These are phyloP conservation scores for Penicillium sp. DNA, from an alignment of 2,329 filamentous ascomycete species.

Conservation along the genomic window DNA sequence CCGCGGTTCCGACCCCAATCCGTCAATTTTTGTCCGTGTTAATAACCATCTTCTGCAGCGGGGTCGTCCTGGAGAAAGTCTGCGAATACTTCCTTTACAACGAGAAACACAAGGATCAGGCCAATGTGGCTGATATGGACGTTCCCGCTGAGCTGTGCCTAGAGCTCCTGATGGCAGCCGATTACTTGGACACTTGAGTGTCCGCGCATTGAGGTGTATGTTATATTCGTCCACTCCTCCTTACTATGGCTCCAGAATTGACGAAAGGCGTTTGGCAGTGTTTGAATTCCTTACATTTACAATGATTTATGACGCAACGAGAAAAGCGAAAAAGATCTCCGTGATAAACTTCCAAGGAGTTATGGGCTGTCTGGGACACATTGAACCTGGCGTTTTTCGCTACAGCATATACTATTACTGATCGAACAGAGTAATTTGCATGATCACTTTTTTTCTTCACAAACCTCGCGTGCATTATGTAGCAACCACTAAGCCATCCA, in stretches of 20 bases:
- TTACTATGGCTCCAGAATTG: neutral
- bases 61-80: conserved; percentile 65
- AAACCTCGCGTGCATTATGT: neutral
- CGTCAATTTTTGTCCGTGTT: neutral
- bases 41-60: conserved; percentile 40
- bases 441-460: neutral
- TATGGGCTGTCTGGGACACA: neutral
- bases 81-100: conserved; percentile 72
- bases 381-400: neutral
- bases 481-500: conserved; percentile 27
- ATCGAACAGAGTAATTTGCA: neutral
- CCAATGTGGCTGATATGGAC: conserved; percentile 66
- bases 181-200: conserved; percentile 57
- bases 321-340: neutral
- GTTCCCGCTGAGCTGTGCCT: conserved; percentile 65
- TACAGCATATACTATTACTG: neutral
- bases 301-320: conserved; percentile 19
- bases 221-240: neutral
- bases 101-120: conserved; percentile 61
- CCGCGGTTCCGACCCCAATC: neutral
- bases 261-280: neutral
- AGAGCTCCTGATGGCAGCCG: conserved; percentile 66
- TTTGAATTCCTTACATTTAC: neutral
- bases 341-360: conserved; percentile 9
- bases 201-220: neutral